Base-by-base conservation (phyloP, 352 stramenopile genomes). In the Pelagophyceae sp. region DNA sequence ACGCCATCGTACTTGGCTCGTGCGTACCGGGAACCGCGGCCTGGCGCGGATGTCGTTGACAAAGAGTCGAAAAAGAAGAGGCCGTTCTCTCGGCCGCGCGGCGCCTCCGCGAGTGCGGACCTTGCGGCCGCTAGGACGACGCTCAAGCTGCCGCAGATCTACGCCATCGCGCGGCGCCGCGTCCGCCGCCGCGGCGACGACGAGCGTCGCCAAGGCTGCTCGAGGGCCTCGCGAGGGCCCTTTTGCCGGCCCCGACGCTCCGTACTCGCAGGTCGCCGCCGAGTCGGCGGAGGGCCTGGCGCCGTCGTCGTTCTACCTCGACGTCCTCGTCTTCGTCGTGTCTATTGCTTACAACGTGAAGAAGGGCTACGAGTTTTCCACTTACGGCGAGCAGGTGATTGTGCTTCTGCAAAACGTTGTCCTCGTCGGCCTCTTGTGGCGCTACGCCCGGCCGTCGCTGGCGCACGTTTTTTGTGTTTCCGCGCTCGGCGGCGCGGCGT, bases 91-190 rank as follows among this genome's bases (percentile, higher is more conserved):
- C n/a, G n/a, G n/a, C n/a, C n/a, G n/a, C n/a, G n/a, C n/a, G n/a
- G n/a, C n/a, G n/a, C n/a, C n/a, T n/a, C n/a, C n/a, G n/a, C n/a
- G n/a, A n/a, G n/a, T n/a, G n/a, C n/a, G n/a, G n/a, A n/a, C n/a
- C n/a, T n/a, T n/a, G n/a, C n/a, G n/a, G n/a, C 11, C 45, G 11
- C 45, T 54, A 54, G 45, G 45, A 80, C 92, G 58, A 87, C 92
- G 78, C 86, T 94, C 69, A 94, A 94, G 51, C 76, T 94, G 69
- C 89, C 89, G 63, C 89, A 94, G 80, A 94, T 94, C 81, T 81
- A 92, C 76, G 92, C 92, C 83, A 92, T 94, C 72, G 27, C 92
- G n/a, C n/a, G n/a, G n/a, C n/a, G n/a, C n/a, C n/a, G n/a, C 17
- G 17, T 15, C 50, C 50, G 25, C 50, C n/a, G n/a, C n/a, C n/a